Evolutionary conservation across 2,329 filamentous ascomycete genomes (phyloP), one percentile per base, ranked within the genome.

Genomic region (Penicillium sp.): DNA sequence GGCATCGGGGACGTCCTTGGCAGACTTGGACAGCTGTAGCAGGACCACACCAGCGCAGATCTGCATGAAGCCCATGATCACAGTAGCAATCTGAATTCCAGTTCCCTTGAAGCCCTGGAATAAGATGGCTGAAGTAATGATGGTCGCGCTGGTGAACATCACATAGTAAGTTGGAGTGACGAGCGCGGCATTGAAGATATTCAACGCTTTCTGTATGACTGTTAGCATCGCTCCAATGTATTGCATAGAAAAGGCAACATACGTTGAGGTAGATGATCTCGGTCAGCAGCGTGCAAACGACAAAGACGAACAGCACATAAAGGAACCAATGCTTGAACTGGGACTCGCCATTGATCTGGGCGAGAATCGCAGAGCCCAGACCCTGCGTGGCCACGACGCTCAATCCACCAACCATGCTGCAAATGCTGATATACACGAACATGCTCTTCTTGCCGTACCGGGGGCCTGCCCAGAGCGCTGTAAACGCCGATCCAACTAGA

Each of bases 151-250:
- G 41, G 95, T 99, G 75, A 99, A 99, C 81, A 96, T 94, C 66
- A 99, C 95, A 75, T 99, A 99, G 79, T 99, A 99, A 2, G 95
- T 99, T 0, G 95, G 95, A 0, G 95, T 99, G 60, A 99, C 95
- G 65, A 99, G 85, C 7, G 95, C 94, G 39, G 95, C 95, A 71
- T 99, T 98, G 83, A 94, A 98, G 52, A 99, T 78, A 72, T 99
- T 98, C 58, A 98, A 84, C 5, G 95, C 95, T 97, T 99, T 99
- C 93, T 98, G 78, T 59, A 61, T 22, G 7, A 34, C 7, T 12
- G 50, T 68, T 59, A 68, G 58, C 15, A 51, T 12, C 5, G n/a
- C 11, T 38, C 10, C 22, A 42, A 17, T 25, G 43, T 41, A 11
- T 4, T n/a, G 51, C 6, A 49, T 22, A 12, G 8, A 6, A 34